Evolutionary conservation across 495 filamentous ascomycete genomes (phyloP).

Genomic region (Penicillium tannophilum): DNA sequence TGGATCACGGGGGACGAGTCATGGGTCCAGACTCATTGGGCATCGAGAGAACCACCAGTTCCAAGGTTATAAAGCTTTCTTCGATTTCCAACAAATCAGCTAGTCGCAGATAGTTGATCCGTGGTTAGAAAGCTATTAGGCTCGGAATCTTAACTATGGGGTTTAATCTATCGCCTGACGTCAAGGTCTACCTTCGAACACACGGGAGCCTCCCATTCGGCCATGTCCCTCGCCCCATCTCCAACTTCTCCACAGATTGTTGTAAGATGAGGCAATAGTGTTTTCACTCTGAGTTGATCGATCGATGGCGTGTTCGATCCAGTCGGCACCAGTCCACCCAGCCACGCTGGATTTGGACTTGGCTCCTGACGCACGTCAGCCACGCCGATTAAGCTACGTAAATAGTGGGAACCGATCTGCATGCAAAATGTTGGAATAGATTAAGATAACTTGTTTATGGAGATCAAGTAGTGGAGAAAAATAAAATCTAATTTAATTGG

Average conservation of each 20-base stretch:
- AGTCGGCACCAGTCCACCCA: conserved; percentile 14
- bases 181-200: conserved; percentile 15
- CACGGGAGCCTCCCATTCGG: conserved; percentile 5
- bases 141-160: not conserved
- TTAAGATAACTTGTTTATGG: not conserved
- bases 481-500: not conserved
- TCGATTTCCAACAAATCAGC: not conserved
- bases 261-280: conserved; percentile 11
- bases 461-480: not conserved
- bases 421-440: conserved; percentile 6
- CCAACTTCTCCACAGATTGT: conserved; percentile 1
- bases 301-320: conserved; percentile 13
- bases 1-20: not conserved
- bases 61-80: not conserved
- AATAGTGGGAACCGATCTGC: conserved; percentile 4
- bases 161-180: conserved; percentile 18
- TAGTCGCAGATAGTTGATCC: not conserved
- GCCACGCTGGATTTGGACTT: conserved; percentile 15
- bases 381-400: conserved; percentile 10
- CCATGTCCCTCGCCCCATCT: conserved; percentile 5
- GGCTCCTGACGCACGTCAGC: conserved; percentile 14
- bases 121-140: not conserved
- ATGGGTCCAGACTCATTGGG: conserved; percentile 1
- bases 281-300: not conserved
- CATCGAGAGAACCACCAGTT: not conserved